Base-by-base conservation (phyloP, 2,329 filamentous ascomycete species). In the Neonectria sp. region DNA sequence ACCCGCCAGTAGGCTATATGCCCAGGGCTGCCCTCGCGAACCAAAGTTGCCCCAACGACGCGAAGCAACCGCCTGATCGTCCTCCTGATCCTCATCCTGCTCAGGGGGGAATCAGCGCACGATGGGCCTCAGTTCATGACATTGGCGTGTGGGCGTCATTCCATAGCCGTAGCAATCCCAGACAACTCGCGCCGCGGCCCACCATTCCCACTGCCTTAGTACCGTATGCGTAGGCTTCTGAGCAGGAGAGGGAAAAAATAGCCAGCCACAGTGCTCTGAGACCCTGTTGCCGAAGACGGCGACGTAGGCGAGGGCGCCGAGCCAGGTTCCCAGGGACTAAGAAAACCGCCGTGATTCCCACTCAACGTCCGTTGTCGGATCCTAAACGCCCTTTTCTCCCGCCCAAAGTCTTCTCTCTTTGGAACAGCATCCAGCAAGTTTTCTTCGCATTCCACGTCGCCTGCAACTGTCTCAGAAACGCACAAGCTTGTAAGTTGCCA, bases 331-430 rank as follows among this genome's bases (percentile, higher is more conserved):
- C 64, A 59, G 64, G 43, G 64, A 63, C 64, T 64, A 71, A 62
- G 68, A 71, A 71, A 70, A 71, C 67, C 46, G 63, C 71, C 49
- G 60, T 71, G 71, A 70, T 70, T 63, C 66, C 68, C 66, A 68
- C 66, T 61, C 59, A 35, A 52, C 43, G 51, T 72, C 71, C 73
- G 73, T 75, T 75, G 73, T 75, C 73, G 73, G 73, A 70, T 70
- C 62, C 67, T 58, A 57, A 67, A 67, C 45, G 56, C 69, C 52
- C 63, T 63, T 63, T 68, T 57, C 46, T 62, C 60, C 63, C 51
- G 51, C 31, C 51, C n/a, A 21, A 35, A 27, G 29, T 35, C n/a
- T 25, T 40, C 15, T 40, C 37, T 40, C 37, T 35, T 33, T 52
- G 49, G 49, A 52, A 52, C 29, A 33, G n/a, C 49, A 52, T 12